These are phyloP conservation scores for Didymella segeticola DNA, from an alignment of 2,329 filamentous ascomycete genomes.

Conservation along the genomic window DNA sequence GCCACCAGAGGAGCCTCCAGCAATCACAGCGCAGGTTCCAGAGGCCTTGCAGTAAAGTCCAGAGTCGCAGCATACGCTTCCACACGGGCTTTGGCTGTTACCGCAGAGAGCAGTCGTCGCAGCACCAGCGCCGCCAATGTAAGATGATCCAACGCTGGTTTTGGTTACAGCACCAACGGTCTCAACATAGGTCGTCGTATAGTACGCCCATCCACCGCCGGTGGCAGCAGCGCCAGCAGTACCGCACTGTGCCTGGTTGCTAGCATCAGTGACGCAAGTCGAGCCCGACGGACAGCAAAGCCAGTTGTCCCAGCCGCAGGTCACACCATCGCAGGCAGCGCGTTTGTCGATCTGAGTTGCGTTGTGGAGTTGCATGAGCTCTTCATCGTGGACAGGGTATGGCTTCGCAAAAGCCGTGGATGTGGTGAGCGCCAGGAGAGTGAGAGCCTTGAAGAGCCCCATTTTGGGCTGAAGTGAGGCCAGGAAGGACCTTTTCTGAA, in stretches of 20 bases:
- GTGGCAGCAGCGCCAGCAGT: slow-evolving; percentile 29
- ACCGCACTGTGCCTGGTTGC: slow-evolving; percentile 47
- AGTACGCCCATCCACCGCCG: slow-evolving; percentile 61
- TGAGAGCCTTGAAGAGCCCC: slow-evolving; percentile 65
- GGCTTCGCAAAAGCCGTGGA: slow-evolving; percentile 59
- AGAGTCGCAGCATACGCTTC: slow-evolving; percentile 71
- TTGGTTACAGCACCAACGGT: slow-evolving; percentile 59
- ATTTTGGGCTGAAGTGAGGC: slow-evolving; percentile 24
- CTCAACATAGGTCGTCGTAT: slow-evolving; percentile 64
- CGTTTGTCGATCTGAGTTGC: slow-evolving; percentile 36
- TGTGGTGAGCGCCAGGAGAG: slow-evolving; percentile 57
- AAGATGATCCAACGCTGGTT: slow-evolving; percentile 61
- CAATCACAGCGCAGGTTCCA: slow-evolving; percentile 65
- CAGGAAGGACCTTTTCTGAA: background rate
- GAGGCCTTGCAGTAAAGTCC: slow-evolving; percentile 68
- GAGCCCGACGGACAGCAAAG: slow-evolving; percentile 45
- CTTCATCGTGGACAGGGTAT: slow-evolving; percentile 38
- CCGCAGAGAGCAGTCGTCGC: slow-evolving; percentile 52
- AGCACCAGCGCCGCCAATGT: slow-evolving; percentile 29
- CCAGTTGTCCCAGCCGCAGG: slow-evolving; percentile 45
- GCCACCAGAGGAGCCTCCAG: slow-evolving; percentile 57
- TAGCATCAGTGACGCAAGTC: slow-evolving; percentile 42
- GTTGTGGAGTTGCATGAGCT: slow-evolving; percentile 39
- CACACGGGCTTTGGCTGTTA: slow-evolving; percentile 66
- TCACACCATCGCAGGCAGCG: slow-evolving; percentile 20